phyloP scores from a whole-genome alignment of 2,329 filamentous ascomycete genomes.

The Exophiala alcalophila region DNA sequence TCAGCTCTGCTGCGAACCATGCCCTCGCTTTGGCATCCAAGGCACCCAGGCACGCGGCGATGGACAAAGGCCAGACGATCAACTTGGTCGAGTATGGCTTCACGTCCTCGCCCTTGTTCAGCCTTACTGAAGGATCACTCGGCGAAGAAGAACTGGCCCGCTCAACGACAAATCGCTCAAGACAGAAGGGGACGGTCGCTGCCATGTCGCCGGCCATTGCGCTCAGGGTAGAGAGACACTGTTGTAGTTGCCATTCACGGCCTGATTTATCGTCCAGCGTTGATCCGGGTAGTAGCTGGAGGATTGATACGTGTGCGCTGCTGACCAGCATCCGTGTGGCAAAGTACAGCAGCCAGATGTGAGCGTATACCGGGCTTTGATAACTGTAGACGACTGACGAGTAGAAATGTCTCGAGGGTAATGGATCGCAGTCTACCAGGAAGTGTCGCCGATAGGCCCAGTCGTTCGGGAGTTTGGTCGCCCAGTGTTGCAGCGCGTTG shows the following conservation, averaged over 20 bases:
- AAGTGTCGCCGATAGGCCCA: conserved; percentile 18
- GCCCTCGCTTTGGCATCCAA: neutral
- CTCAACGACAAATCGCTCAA: conserved; percentile 7
- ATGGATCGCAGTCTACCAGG: conserved; percentile 7
- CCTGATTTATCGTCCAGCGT: conserved; percentile 13
- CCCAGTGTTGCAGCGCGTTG: conserved; percentile 18
- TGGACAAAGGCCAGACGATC: conserved; percentile 12
- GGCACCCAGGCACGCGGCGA: conserved; percentile 10
- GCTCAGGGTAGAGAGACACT: conserved; percentile 4
- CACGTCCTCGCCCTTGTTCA: conserved; percentile 3
- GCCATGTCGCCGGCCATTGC: conserved; percentile 10
- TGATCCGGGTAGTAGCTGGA: conserved; percentile 27
- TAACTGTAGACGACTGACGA: conserved; percentile 31
- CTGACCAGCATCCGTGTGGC: conserved; percentile 31
- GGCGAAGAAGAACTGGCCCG: neutral
- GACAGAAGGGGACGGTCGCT: conserved; percentile 14
- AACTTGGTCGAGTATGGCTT: conserved; percentile 11
- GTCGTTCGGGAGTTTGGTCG: conserved; percentile 8
- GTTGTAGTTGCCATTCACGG: conserved; percentile 3
- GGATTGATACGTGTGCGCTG: conserved; percentile 27
- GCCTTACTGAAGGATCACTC: neutral
- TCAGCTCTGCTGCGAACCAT: conserved; percentile 8
- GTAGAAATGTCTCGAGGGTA: conserved; percentile 26
- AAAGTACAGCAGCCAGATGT: conserved; percentile 32
- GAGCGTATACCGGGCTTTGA: conserved; percentile 26